Evolutionary conservation across 768 basidiomycete genomes (phyloP).

Genomic region (Obba rivulosa): DNA sequence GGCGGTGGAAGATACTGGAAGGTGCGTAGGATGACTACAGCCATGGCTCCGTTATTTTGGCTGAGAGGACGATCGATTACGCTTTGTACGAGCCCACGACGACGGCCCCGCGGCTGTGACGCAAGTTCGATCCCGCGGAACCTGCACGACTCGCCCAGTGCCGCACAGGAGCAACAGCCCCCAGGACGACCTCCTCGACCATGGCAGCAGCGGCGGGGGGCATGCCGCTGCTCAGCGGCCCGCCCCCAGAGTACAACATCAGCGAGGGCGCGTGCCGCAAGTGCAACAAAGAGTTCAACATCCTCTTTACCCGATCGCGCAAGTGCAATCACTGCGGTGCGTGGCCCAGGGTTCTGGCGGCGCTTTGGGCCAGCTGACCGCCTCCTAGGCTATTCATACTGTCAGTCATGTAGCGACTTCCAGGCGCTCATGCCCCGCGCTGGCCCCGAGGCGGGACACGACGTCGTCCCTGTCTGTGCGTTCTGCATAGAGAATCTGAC

Average conservation of each 20-base stretch:
- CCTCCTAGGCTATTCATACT: conserved; percentile 61
- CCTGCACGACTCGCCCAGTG: too few species aligned
- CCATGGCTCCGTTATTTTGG: too few species aligned
- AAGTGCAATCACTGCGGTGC: conserved; percentile 74
- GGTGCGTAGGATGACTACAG: too few species aligned
- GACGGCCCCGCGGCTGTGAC: too few species aligned
- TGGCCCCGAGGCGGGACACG: conserved; percentile 53
- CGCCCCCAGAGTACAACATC: conserved; percentile 38
- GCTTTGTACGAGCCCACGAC: too few species aligned
- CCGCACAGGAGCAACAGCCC: too few species aligned
- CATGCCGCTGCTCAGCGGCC: conserved; percentile 69
- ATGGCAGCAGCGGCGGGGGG: conserved; percentile 27
- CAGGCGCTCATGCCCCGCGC: conserved; percentile 71
- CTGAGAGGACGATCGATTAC: too few species aligned
- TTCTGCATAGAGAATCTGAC: conserved; percentile 68
- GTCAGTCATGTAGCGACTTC: conserved; percentile 68
- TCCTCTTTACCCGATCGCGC: conserved; percentile 57
- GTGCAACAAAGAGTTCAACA: conserved; percentile 69
- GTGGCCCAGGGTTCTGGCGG: conserved; percentile 14
- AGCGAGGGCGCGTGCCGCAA: conserved; percentile 50
- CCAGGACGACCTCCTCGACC: too few species aligned
- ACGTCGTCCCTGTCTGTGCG: conserved; percentile 59
- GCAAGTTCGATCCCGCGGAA: too few species aligned
- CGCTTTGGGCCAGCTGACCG: not conserved
- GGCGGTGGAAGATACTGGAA: too few species aligned